phyloP scores from a whole-genome alignment of 805 yeast genomes.

The Cyberlindnera sargentensis region DNA sequence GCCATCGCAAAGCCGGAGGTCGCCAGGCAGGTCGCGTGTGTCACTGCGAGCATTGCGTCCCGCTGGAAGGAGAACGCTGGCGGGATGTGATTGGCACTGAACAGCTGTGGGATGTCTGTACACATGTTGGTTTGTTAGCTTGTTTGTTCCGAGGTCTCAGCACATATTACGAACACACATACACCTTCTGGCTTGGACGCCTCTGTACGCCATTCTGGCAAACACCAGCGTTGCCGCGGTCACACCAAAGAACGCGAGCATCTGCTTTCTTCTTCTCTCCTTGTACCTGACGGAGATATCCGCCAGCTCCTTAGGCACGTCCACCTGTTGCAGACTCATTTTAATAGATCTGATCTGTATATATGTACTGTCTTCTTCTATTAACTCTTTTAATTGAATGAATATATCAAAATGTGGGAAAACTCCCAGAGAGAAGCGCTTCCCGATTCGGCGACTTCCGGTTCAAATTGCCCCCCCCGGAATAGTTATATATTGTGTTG shows the following conservation, averaged over 20 bases:
- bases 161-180: background rate
- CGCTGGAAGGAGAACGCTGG: slow-evolving; percentile 75
- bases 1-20: slow-evolving; percentile 66
- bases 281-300: slow-evolving; percentile 13
- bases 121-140: background rate
- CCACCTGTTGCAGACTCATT: slow-evolving; percentile 1
- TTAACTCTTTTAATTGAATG: too few species aligned
- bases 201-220: slow-evolving; percentile 67
- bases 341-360: background rate
- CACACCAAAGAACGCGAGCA: slow-evolving; percentile 64
- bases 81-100: slow-evolving; percentile 80
- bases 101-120: slow-evolving; percentile 57
- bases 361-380: too few species aligned
- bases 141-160: too few species aligned
- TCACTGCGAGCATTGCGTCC: slow-evolving; percentile 82
- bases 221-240: slow-evolving; percentile 67
- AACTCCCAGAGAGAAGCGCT: too few species aligned
- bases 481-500: too few species aligned
- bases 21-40: slow-evolving; percentile 72
- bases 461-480: too few species aligned
- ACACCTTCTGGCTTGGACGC: slow-evolving; percentile 58
- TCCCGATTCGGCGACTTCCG: too few species aligned
- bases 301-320: slow-evolving; percentile 11
- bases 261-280: slow-evolving; percentile 59
- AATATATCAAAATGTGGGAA: too few species aligned